Conservation (phyloP, 208 protist genomes). For the Trypanosoma platydactyli region DNA sequence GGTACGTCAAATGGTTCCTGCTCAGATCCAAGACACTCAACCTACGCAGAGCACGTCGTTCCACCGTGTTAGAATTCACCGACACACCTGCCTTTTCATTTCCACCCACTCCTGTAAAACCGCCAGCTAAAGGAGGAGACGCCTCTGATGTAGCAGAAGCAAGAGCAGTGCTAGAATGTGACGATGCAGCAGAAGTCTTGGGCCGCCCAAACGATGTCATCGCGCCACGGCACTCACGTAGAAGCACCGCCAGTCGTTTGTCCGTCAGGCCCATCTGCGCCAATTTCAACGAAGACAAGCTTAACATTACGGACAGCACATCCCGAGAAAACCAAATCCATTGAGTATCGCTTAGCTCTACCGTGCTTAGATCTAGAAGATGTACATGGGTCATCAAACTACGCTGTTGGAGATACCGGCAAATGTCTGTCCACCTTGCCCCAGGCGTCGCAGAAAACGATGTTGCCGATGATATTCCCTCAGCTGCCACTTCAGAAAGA, state of each 20-base stretch:
- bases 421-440: conserved; percentile 11
- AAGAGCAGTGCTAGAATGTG: neutral
- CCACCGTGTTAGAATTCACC: neutral
- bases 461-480: neutral
- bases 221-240: conserved; percentile 28
- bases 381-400: conserved; percentile 22
- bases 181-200: neutral
- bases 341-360: conserved; percentile 42
- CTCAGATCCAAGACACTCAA: conserved; percentile 72
- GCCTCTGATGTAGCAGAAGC: neutral
- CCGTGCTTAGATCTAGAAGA: conserved; percentile 50
- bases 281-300: conserved; percentile 46
- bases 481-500: neutral
- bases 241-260: conserved; percentile 41
- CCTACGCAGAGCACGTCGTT: conserved; percentile 22
- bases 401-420: conserved; percentile 7
- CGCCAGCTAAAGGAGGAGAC: neutral
- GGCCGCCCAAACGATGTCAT: neutral
- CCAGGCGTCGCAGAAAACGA: neutral
- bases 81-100: neutral
- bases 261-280: conserved; percentile 63
- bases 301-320: conserved; percentile 55
- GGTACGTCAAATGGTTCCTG: conserved; percentile 62
- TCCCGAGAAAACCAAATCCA: conserved; percentile 69
- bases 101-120: neutral